phyloP scores from a whole-genome alignment of 2,329 filamentous ascomycete species.

The Venturia asperata region DNA sequence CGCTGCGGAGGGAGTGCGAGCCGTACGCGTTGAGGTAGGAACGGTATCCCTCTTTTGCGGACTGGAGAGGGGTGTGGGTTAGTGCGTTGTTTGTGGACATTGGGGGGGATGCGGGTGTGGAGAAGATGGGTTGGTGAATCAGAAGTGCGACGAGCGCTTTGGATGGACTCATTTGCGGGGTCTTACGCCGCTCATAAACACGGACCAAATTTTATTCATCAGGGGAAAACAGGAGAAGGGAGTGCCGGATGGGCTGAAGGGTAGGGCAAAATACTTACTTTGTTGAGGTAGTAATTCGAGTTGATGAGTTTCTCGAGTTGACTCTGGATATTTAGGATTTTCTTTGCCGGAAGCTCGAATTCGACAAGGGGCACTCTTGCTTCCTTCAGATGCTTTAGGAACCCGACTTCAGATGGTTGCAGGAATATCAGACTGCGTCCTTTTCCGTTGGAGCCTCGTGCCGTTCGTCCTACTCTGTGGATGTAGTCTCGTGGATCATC shows the following conservation, averaged over 20 bases:
- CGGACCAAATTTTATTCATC: conserved; percentile 65
- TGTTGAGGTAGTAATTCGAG: conserved; percentile 96
- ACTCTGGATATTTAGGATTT: conserved; percentile 66
- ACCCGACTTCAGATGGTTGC: conserved; percentile 85
- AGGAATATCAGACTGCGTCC: conserved; percentile 90
- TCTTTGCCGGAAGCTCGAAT: conserved; percentile 88
- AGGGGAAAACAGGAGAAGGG: not conserved
- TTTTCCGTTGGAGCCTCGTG: conserved; percentile 73
- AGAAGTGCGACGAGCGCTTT: conserved; percentile 74
- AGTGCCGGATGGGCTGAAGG: not conserved
- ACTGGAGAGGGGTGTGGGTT: conserved; percentile 33
- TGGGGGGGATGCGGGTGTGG: no score
- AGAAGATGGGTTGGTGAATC: conserved; percentile 37
- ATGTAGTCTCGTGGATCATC: conserved; percentile 75
- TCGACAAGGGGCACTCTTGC: conserved; percentile 90
- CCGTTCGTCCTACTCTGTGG: conserved; percentile 92
- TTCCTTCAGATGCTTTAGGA: conserved; percentile 83
- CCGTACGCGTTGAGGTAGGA: conserved; percentile 95
- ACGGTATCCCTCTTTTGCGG: conserved; percentile 67
- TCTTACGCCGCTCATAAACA: conserved; percentile 95
- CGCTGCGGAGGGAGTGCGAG: conserved; percentile 71
- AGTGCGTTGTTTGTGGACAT: not conserved
- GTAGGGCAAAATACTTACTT: conserved; percentile 42
- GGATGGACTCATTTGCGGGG: conserved; percentile 73
- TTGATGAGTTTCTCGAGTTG: conserved; percentile 91